Percentiles rank a stretch among this genome's conserved stretches.
These are phyloP conservation scores for Phytophthora nicotianae DNA, from an alignment of 352 stramenopile genomes.

Conservation along the genomic window DNA sequence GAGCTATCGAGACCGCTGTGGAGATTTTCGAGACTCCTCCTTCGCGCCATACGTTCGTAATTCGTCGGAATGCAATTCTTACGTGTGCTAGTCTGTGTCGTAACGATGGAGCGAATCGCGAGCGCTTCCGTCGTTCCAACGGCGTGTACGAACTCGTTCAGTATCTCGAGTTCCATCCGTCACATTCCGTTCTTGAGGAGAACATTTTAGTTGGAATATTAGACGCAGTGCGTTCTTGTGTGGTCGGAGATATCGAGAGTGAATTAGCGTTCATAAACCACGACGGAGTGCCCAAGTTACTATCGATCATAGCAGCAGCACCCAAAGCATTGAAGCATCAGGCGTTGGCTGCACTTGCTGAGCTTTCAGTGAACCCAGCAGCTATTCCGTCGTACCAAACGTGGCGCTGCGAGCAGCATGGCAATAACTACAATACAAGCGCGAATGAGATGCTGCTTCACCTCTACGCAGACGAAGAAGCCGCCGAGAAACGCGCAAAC, in stretches of 20 bases:
- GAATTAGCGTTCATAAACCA: slow-evolving; percentile 65
- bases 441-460: slow-evolving; percentile 68
- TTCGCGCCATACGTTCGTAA: slow-evolving; percentile 60
- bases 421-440: slow-evolving; percentile 54
- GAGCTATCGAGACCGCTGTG: slow-evolving; percentile 57
- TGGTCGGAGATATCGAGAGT: slow-evolving; percentile 58
- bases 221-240: slow-evolving; percentile 66
- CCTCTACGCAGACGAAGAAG: slow-evolving; percentile 73
- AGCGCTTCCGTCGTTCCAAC: slow-evolving; percentile 53
- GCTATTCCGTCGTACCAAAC: slow-evolving; percentile 67
- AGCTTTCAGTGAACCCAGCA: slow-evolving; percentile 75
- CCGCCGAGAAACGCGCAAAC: slow-evolving; percentile 25
- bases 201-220: slow-evolving; percentile 69
- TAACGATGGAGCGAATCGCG: slow-evolving; percentile 48
- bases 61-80: slow-evolving; percentile 69
- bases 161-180: slow-evolving; percentile 53
- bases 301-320: slow-evolving; percentile 57
- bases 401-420: slow-evolving; percentile 58
- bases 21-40: slow-evolving; percentile 50
- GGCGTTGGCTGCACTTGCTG: slow-evolving; percentile 59
- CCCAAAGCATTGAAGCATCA: slow-evolving; percentile 69
- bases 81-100: slow-evolving; percentile 64
- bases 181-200: slow-evolving; percentile 67
- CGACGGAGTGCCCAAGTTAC: slow-evolving; percentile 63
- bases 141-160: slow-evolving; percentile 50